Conservation (phyloP, 2,329 filamentous ascomycete genomes). For the Harringtonia lauricola region DNA sequence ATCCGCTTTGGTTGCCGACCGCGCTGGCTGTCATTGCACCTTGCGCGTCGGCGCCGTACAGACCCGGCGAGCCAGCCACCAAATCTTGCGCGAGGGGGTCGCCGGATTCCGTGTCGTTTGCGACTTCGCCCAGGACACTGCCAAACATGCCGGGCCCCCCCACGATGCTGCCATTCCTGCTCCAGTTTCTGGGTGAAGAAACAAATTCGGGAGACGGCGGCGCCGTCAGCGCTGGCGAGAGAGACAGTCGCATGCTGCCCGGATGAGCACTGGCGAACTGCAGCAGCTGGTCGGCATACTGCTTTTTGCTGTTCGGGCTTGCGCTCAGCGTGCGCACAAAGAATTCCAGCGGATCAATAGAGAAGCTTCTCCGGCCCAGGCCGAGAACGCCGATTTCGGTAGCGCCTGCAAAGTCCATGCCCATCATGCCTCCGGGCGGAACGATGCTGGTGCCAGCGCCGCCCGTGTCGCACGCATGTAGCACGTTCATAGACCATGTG, state of each 20-base stretch:
- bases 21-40: too few relatives aligned
- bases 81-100: background rate
- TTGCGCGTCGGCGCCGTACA: background rate
- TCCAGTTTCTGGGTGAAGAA: background rate
- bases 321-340: conserved; percentile 32
- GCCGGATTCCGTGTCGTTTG: background rate
- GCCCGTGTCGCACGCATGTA: conserved; percentile 23
- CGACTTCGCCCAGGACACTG: conserved; percentile 8
- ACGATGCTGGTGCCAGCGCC: conserved; percentile 5
- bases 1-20: too few relatives aligned
- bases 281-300: conserved; percentile 31
- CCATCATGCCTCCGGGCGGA: conserved; percentile 11
- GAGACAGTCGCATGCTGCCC: conserved; percentile 22
- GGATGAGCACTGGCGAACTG: conserved; percentile 29
- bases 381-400: conserved; percentile 21
- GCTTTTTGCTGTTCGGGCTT: conserved; percentile 30
- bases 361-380: conserved; percentile 20
- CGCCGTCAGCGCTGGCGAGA: conserved; percentile 19
- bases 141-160: background rate
- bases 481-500: conserved; percentile 31
- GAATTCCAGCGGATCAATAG: conserved; percentile 29
- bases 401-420: conserved; percentile 20
- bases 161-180: background rate
- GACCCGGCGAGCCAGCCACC: background rate
- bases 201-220: conserved; percentile 8